phyloP scores from a whole-genome alignment of 2,329 filamentous ascomycete genomes.

The Colletotrichum liriopes region DNA sequence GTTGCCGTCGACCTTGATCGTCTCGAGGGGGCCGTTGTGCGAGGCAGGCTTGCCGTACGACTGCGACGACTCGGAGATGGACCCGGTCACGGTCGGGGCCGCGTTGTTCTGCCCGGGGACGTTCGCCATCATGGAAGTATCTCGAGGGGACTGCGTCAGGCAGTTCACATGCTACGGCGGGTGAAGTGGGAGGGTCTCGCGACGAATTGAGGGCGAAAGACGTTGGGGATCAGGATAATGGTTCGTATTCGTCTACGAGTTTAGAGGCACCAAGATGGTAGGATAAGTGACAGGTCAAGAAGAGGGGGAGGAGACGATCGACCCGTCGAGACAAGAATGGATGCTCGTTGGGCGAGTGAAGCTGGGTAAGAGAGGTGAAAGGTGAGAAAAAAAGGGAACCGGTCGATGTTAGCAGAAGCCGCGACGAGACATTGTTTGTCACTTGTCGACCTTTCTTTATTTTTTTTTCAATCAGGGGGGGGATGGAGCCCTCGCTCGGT shows the following conservation, averaged over 20 bases:
- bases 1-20: constrained; percentile 48
- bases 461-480: background rate
- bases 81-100: constrained; percentile 28
- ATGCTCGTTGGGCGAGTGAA: background rate
- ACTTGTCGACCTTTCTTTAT: constrained; percentile 21
- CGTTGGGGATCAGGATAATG: background rate
- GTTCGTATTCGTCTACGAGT: constrained; percentile 5
- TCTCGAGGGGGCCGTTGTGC: constrained; percentile 24
- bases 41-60: constrained; percentile 39
- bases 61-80: constrained; percentile 40
- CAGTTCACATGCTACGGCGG: constrained; percentile 19
- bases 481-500: constrained; percentile 9
- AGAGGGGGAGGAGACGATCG: background rate
- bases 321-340: background rate
- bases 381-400: background rate
- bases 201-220: background rate
- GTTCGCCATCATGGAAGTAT: constrained; percentile 20
- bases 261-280: background rate
- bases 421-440: constrained; percentile 36
- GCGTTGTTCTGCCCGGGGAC: background rate
- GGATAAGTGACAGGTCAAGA: background rate
- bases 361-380: background rate
- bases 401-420: constrained; percentile 23
- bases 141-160: constrained; percentile 14
- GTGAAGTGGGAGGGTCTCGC: background rate